Evolutionary conservation across 2,329 filamentous ascomycete genomes (phyloP), one percentile per base, ranked within the genome.

Genomic region (Exophiala oligosperma): DNA sequence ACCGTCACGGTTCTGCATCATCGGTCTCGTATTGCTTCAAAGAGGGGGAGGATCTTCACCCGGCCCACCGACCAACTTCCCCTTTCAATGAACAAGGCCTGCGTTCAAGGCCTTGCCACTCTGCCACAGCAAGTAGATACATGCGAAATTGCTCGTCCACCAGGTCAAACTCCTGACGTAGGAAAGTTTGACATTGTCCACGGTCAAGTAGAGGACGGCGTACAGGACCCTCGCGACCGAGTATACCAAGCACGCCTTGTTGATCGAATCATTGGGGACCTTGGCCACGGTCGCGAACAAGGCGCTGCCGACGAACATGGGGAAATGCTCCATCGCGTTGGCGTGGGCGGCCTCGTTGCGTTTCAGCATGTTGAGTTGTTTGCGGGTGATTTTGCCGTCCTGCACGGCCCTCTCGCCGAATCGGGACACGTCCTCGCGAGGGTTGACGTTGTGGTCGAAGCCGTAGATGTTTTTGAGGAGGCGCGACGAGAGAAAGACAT

Each of bases 361-460:
- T 54, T 72, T 73, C 17, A 81, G 64, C 68, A 74, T 74, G 4
- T 74, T 68, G 11, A 81, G 70, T 60, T 77, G 74, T 26, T 57
- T 60, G 40, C 70, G 71, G 0, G 74, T 78, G 43, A 81, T 70
- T 62, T 78, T 78, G 3, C 76, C 76, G 2, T 75, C 73, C 3
- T 66, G 66, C 8, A 79, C 74, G 14, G 77, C 76, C 6, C 66
- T 67, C 4, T 75, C 72, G 56, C 78, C 78, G 65, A 78, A 80
- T 61, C 76, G 77, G 47, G 58, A 60, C 1, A 80, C 67, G 63
- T 81, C 79, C 55, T 78, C 71, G 21, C 79, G 73, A 0, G 79
- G 79, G 29, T 72, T 74, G 17, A 69, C 71, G 48, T 81, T 76
- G 68, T 81, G 77, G 67, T 81, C 79, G 59, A 80, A 48, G 56